Evolutionary conservation across 139 green algal species (phyloP), one percentile per base, ranked within the genome.

Genomic region (Micractinium sp.): DNA sequence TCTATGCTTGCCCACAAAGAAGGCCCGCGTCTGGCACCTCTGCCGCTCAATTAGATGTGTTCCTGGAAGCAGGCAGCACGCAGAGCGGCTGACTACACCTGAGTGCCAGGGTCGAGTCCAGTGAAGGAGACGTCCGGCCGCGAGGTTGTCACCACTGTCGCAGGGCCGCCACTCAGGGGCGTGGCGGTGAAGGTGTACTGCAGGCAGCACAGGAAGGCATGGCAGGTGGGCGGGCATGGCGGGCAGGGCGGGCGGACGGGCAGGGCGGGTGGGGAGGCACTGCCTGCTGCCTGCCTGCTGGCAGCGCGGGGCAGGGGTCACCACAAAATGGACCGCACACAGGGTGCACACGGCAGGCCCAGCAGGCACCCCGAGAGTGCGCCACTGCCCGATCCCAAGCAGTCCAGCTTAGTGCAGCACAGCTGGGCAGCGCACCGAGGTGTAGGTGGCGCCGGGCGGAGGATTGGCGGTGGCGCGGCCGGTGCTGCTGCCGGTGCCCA

Each of bases 101-200:
- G 63, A 1, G 75, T 81, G 75, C 35, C 33, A 7, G 75, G 75
- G 14, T 3, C 56, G 1, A 81, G 75, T 13, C 4, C 20, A 1
- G 78, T 18, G 41, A 66, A 84, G 23, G 12, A 13, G 9, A 27
- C 78, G 20, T 25, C 78, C 12, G 39, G 39, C 2, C 13, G 20
- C 35, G 12, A 29, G 75, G 35, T 81, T 3, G 14, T 53, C 36
- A 56, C 75, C 4, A 29, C 18, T 1, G 56, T 22, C 20, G 75
- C 7, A 1, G 5, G 1, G 56, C 35, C 33, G n/a, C 75, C 75
- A 56, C 27, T 60, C 35, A 60, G 22, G n/a, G 75, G 35, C 3
- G 35, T 81, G 35, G 75, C 75, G 35, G 35, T 81, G 75, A 81
- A 81, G 27, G n/a, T 81, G 75, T 81, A 81, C 75, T 81, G 75